Base-by-base conservation (phyloP, 495 filamentous ascomycete species). In the Aspergillus olivimuriae region DNA sequence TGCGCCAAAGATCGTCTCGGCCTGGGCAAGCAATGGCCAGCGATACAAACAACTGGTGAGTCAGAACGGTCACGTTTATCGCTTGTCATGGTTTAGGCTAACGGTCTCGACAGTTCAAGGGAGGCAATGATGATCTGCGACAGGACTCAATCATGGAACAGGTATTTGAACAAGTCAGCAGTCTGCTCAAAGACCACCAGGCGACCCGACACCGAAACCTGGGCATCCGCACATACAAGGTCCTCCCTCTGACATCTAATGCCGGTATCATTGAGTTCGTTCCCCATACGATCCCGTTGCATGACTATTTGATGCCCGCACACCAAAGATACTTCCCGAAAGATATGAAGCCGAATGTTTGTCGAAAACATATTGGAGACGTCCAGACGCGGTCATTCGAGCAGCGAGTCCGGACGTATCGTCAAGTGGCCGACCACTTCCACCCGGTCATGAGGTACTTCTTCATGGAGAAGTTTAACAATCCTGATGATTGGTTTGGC, bases 81-180 rank as follows among this genome's bases (percentile, higher is more conserved):
- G n/a, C n/a, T n/a, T n/a, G n/a, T n/a, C n/a, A n/a, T n/a, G n/a
- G n/a, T n/a, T n/a, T n/a, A n/a, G n/a, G 37, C 43, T 54, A 24
- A 60, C 38, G 4, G 18, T 32, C 15, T 15, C 7, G 30, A 44
- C 55, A 84, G 81, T 83, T 92, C 57, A 99, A 99, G 68, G 85
- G 86, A 53, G 88, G 90, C 20, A 89, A 87, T 49, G 90, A 97
- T 60, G 92, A 98, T 55, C 75, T 99, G 10, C 84, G 92, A n/a
- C 92, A 99, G 67, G 92, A 99, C 56, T 88, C 92, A 14, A 99
- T 99, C 67, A 99, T 99, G 94, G 94, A 97, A 61, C 92, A 99
- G 66, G 92, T 99, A 22, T 99, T 97, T 65, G 87, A 87, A 37
- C 87, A 95, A 75, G 92, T 96, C 21, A 94, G 85, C 55, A 83